These are phyloP conservation scores for Rhexocercosporidium sp. DNA, from an alignment of 2,329 filamentous ascomycete genomes.

Conservation along the genomic window DNA sequence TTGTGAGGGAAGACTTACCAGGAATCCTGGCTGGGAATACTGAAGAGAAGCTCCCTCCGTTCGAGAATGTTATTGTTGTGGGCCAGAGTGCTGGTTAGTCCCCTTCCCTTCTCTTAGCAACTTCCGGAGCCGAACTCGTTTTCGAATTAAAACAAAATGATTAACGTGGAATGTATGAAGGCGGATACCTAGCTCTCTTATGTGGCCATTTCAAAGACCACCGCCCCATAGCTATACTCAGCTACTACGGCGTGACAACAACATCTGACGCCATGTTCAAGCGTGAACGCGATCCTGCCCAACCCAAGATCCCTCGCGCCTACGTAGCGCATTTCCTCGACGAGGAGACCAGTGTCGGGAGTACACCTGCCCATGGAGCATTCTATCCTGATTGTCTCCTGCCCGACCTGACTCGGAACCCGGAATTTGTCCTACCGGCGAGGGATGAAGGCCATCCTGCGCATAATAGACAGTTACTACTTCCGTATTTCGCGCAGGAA, in stretches of 20 bases:
- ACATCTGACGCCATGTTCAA: constrained; percentile 11
- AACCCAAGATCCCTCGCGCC: neutral
- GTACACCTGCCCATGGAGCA: constrained; percentile 6
- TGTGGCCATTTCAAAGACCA: constrained; percentile 17
- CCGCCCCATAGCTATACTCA: constrained; percentile 15
- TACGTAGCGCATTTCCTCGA: neutral
- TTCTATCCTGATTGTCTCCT: constrained; percentile 12
- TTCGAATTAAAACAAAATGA: too few species aligned
- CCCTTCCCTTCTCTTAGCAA: too few species aligned
- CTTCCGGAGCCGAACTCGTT: too few species aligned
- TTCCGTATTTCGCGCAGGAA: constrained; percentile 14
- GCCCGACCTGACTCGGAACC: constrained; percentile 12
- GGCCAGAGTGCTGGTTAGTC: constrained; percentile 19
- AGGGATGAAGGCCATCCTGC: neutral
- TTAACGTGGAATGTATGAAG: neutral
- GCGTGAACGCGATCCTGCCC: neutral
- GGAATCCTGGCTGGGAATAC: neutral
- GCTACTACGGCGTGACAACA: constrained; percentile 14
- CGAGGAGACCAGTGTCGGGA: neutral
- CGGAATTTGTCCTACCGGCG: neutral
- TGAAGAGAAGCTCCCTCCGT: neutral
- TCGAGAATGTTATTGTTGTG: constrained; percentile 17
- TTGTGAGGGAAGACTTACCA: constrained; percentile 10
- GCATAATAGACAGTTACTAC: neutral
- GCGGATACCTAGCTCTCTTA: constrained; percentile 15